Base-by-base conservation (phyloP, 2,329 filamentous ascomycete species). In the Penicillium sclerotigenum region DNA sequence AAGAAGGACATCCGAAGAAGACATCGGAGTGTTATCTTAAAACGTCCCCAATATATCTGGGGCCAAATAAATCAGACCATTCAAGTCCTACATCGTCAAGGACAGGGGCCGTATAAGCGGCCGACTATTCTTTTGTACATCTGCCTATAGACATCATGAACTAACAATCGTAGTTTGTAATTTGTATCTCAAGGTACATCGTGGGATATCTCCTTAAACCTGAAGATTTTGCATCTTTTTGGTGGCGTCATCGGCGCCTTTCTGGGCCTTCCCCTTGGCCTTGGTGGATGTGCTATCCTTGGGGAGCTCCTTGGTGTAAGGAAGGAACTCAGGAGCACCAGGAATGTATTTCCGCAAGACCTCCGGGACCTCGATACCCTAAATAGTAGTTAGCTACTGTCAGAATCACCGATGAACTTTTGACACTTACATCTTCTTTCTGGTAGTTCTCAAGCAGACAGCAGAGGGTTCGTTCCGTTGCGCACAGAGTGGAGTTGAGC, bases 361-460 rank as follows among this genome's bases (percentile, higher is more conserved):
- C 75, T 92, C 88, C 0, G 92, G 92, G 33, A 96, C 87, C 55
- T 83, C 83, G 65, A 95, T 81, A 60, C 91, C 90, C 81, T 90
- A 59, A 22, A 56, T 33, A 11, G 14, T 34, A 38, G 50, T 72
- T 55, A 72, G 64, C 54, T 18, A 45, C 28, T 34, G 22, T 34
- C 16, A 11, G 3, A 49, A 36, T 28, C 22, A 47, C 38, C 36
- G 37, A 18, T 42, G 13, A 20, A 28, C 28, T 26, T 34, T 41
- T 37, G 20, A 14, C 6, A 73, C 83, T 75, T 76, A 87, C 87
- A 64, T 93, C 89, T 69, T 91, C 87, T 0, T 87, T 94, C 80
- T 99, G 94, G 76, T 93, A 97, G 78, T 97, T 99, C 78, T 99
- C 94, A 37, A 99, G 83, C 41, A 99, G 81, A 73, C 93, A 97